Evolutionary conservation across 2,329 filamentous ascomycete genomes (phyloP).

Genomic region (Bipolaris victoriae): DNA sequence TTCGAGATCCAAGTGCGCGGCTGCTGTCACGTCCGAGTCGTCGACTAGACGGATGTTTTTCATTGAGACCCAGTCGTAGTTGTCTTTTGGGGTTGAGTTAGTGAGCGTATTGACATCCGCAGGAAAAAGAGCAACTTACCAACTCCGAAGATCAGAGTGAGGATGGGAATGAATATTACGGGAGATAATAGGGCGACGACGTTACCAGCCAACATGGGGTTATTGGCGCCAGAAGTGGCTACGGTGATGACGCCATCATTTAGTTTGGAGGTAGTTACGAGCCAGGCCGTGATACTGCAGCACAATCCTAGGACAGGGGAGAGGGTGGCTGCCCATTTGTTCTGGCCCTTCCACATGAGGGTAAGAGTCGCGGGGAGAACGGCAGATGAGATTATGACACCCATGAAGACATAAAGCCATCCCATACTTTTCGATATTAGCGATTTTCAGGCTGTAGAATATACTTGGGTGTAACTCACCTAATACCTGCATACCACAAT

Average conservation of each 20-base stretch:
- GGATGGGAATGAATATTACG: slow-evolving; percentile 72
- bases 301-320: slow-evolving; percentile 71
- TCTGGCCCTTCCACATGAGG: slow-evolving; percentile 80
- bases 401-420: slow-evolving; percentile 88
- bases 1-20: slow-evolving; percentile 67
- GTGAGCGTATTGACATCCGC: slow-evolving; percentile 26
- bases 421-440: slow-evolving; percentile 64
- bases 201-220: slow-evolving; percentile 85
- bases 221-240: slow-evolving; percentile 67
- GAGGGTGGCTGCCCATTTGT: slow-evolving; percentile 73
- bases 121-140: slow-evolving; percentile 17
- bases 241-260: slow-evolving; percentile 44
- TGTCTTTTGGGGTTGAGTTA: slow-evolving; percentile 70
- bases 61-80: slow-evolving; percentile 88
- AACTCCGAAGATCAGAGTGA: slow-evolving; percentile 70
- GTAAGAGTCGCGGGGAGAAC: slow-evolving; percentile 83
- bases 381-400: slow-evolving; percentile 83
- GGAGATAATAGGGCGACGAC: slow-evolving; percentile 81
- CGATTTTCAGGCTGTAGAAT: background rate
- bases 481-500: slow-evolving; percentile 53
- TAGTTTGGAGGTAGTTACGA: slow-evolving; percentile 44
- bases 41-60: slow-evolving; percentile 76
- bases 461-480: slow-evolving; percentile 5
- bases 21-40: slow-evolving; percentile 72
- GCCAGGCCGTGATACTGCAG: slow-evolving; percentile 65